Evolutionary conservation across 2,329 filamentous ascomycete genomes (phyloP).

Genomic region (Colletotrichum euphorbiae): DNA sequence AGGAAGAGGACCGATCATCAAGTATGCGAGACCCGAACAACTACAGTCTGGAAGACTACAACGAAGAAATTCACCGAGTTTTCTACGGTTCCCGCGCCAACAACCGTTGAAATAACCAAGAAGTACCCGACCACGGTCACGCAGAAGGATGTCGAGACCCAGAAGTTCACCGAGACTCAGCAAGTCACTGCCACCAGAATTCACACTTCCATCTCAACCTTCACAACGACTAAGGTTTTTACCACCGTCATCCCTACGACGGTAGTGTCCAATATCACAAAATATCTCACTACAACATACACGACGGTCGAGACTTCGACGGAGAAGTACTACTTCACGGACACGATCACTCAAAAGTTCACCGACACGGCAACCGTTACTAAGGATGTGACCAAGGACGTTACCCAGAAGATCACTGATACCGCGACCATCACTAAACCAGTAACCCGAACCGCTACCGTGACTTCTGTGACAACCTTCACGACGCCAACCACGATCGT

Average conservation of each 20-base stretch:
- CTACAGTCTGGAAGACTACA: slow-evolving; percentile 40
- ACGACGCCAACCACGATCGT: slow-evolving; percentile 31
- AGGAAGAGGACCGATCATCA: slow-evolving; percentile 25
- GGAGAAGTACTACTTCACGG: slow-evolving; percentile 28
- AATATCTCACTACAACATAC: slow-evolving; percentile 35
- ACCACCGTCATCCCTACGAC: slow-evolving; percentile 32
- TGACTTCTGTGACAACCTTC: slow-evolving; percentile 23
- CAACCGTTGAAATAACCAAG: slow-evolving; percentile 28
- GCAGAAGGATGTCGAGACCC: slow-evolving; percentile 32
- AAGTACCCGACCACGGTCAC: slow-evolving; percentile 27
- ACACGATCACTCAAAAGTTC: slow-evolving; percentile 26
- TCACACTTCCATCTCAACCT: slow-evolving; percentile 35
- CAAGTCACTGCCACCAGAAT: slow-evolving; percentile 31
- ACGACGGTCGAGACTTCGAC: slow-evolving; percentile 33
- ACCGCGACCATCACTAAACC: slow-evolving; percentile 26
- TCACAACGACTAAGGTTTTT: slow-evolving; percentile 25
- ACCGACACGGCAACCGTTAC: slow-evolving; percentile 25
- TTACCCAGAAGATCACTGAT: slow-evolving; percentile 15
- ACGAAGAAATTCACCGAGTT: slow-evolving; percentile 36
- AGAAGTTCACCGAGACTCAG: slow-evolving; percentile 27
- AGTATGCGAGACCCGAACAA: slow-evolving; percentile 39
- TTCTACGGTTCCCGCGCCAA: slow-evolving; percentile 34
- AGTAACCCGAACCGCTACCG: slow-evolving; percentile 33
- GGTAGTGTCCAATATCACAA: slow-evolving; percentile 30
- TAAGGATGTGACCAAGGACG: slow-evolving; percentile 7